Percentiles rank a stretch among this genome's conserved stretches.
phyloP scores from a whole-genome alignment of 129 eudicot genomes.

The Mikania micrantha region DNA sequence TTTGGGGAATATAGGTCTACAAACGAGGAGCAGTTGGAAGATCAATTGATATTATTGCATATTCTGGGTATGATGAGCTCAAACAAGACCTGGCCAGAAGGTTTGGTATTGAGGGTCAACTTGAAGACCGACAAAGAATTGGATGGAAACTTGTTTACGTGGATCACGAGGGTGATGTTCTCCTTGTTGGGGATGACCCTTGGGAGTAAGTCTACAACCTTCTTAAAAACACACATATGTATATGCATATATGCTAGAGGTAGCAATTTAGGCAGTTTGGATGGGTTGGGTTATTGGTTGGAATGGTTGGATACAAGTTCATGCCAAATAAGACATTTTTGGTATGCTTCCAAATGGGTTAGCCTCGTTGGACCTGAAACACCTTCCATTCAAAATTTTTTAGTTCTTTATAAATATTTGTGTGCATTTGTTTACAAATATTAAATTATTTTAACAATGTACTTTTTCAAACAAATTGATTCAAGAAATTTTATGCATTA shows the following conservation, averaged over 20 bases:
- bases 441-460: neutral
- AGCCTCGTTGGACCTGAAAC: neutral
- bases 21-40: conserved; percentile 99
- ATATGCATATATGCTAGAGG: neutral
- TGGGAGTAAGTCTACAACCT: conserved; percentile 80
- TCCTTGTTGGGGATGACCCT: conserved; percentile 97
- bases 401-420: neutral
- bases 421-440: neutral
- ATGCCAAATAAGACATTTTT: neutral
- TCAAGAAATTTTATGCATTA: neutral
- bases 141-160: conserved; percentile 96
- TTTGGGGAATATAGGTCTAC: conserved; percentile 52
- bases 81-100: conserved; percentile 90
- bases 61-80: conserved; percentile 84
- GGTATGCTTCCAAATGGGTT: neutral
- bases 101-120: conserved; percentile 91
- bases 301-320: neutral
- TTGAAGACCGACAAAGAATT: conserved; percentile 72
- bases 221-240: neutral
- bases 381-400: neutral
- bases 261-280: neutral
- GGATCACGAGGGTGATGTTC: conserved; percentile 87
- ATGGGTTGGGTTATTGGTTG: neutral
- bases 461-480: neutral
- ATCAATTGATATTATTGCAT: conserved; percentile 80